A percentile compares a stretch with the other conserved stretches of the same genome.
Conservation (phyloP, 768 basidiomycete species). For the Lactarius pseudohatsudake region DNA sequence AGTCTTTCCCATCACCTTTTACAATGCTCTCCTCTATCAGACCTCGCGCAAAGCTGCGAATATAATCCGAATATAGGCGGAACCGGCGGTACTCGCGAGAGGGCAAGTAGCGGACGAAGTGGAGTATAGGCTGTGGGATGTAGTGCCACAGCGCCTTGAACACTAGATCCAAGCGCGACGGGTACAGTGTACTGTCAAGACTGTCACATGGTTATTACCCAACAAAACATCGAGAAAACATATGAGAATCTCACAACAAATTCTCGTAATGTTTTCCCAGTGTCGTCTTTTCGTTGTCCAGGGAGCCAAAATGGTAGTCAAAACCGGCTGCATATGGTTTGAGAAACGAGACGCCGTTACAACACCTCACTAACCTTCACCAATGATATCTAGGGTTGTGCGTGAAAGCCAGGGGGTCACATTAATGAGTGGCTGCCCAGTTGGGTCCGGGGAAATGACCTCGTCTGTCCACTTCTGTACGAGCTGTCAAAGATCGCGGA, state of each 20-base stretch:
- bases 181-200: slow-evolving; percentile 27
- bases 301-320: slow-evolving; percentile 24
- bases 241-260: slow-evolving; percentile 21
- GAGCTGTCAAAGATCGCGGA: slow-evolving; percentile 25
- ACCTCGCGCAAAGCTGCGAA: slow-evolving; percentile 14
- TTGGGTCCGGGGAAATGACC: slow-evolving; percentile 17
- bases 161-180: slow-evolving; percentile 20
- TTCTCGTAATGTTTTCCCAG: slow-evolving; percentile 19
- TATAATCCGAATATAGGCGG: slow-evolving; percentile 18
- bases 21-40: slow-evolving; percentile 14
- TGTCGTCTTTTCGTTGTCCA: slow-evolving; percentile 18
- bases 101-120: slow-evolving; percentile 26
- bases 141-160: slow-evolving; percentile 24
- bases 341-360: neutral
- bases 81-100: slow-evolving; percentile 23
- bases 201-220: slow-evolving; percentile 6
- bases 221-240: neutral
- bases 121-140: slow-evolving; percentile 23
- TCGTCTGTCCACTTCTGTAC: slow-evolving; percentile 34
- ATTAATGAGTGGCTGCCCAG: slow-evolving; percentile 25
- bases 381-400: slow-evolving; percentile 34
- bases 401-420: slow-evolving; percentile 32
- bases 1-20: slow-evolving; percentile 24
- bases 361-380: slow-evolving; percentile 27
- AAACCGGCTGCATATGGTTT: slow-evolving; percentile 22